Conservation (phyloP, 495 filamentous ascomycete species). For the Glarea lozoyensis region DNA sequence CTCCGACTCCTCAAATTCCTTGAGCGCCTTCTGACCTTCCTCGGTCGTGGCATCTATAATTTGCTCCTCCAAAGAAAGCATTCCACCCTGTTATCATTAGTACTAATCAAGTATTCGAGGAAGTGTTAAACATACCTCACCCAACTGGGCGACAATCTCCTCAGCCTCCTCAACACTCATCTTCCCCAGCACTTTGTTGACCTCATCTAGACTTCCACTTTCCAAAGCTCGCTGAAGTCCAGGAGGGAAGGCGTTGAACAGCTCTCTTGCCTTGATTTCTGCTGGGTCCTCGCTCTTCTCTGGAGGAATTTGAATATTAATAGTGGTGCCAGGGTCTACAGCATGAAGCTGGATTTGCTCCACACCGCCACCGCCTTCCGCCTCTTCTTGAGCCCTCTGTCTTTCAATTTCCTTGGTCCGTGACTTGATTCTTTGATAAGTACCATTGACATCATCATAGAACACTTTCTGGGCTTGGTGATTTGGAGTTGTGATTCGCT, state of each 20-base stretch:
- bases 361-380: constrained; percentile 52
- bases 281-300: constrained; percentile 53
- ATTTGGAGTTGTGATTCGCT: constrained; percentile 81
- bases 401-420: constrained; percentile 69
- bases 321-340: constrained; percentile 85
- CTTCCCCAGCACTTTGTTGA: constrained; percentile 91
- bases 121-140: constrained; percentile 46
- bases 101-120: not conserved
- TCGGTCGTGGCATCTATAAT: constrained; percentile 95
- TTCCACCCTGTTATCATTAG: constrained; percentile 48
- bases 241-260: constrained; percentile 78
- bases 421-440: constrained; percentile 70
- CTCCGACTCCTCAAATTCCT: constrained; percentile 58
- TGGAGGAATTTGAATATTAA: constrained; percentile 77
- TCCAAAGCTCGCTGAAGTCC: constrained; percentile 75
- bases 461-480: constrained; percentile 93
- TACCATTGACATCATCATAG: constrained; percentile 81
- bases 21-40: constrained; percentile 70
- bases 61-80: constrained; percentile 84
- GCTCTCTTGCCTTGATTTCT: constrained; percentile 55
- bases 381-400: constrained; percentile 55
- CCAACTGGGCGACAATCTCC: constrained; percentile 73
- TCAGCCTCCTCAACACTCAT: constrained; percentile 93
- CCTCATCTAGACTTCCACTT: constrained; percentile 79
- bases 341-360: constrained; percentile 98